A percentile compares a stretch with the other conserved stretches of the same genome.
These are phyloP conservation scores for Vicia villosa DNA, from an alignment of 306 rosid species.

Conservation along the genomic window DNA sequence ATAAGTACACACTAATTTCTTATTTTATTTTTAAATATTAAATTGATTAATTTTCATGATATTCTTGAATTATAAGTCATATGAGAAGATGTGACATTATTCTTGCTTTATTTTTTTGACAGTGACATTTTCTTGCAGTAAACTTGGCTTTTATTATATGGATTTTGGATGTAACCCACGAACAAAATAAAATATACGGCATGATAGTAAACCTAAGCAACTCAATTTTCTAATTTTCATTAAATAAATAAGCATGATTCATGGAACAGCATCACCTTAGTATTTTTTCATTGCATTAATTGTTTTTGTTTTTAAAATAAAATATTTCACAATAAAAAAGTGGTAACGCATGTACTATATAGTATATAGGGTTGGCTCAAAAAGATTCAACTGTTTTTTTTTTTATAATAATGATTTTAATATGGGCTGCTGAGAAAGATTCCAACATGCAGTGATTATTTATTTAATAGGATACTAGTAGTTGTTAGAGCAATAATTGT, in stretches of 20 bases:
- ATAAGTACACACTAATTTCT: background rate
- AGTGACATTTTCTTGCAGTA: background rate
- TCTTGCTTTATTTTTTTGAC: background rate
- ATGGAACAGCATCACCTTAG: background rate
- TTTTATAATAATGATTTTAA: background rate
- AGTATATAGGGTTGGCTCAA: background rate
- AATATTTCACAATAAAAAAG: too few relatives aligned
- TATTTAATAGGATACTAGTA: background rate
- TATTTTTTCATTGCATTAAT: background rate
- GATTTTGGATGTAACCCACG: background rate
- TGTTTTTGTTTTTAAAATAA: too few relatives aligned
- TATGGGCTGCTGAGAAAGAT: conserved; percentile 33
- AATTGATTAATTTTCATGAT: background rate
- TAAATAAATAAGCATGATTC: background rate
- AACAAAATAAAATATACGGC: background rate
- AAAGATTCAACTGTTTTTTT: conserved; percentile 20
- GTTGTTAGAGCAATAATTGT: conserved; percentile 28
- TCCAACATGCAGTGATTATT: conserved; percentile 1
- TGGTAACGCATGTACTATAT: background rate
- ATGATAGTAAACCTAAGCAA: background rate
- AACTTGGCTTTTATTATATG: background rate
- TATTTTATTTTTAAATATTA: background rate
- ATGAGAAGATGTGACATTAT: background rate
- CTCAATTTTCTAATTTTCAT: background rate
- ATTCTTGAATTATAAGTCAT: background rate